Evolutionary conservation across 768 basidiomycete genomes (phyloP).

Genomic region (Tricholoma sp.): DNA sequence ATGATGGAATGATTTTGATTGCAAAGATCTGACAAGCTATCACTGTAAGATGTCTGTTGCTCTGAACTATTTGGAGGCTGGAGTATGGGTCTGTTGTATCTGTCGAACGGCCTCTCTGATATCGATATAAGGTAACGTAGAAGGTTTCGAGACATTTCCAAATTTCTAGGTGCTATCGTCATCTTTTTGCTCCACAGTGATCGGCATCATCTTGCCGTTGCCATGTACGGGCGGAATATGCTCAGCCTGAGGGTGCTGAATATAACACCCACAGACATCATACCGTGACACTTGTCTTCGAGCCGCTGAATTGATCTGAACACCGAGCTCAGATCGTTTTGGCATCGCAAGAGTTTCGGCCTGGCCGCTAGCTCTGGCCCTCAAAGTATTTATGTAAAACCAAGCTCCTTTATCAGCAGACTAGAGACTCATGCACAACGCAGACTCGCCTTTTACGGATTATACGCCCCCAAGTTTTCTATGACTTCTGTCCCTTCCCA

Average conservation of each 20-base stretch:
- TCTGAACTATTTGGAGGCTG: too few species aligned
- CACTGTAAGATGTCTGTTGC: neutral
- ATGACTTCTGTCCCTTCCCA: slow-evolving; percentile 14
- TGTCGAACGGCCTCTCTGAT: neutral
- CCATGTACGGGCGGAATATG: neutral
- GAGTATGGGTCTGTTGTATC: neutral
- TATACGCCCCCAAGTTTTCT: slow-evolving; percentile 5
- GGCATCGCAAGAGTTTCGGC: neutral
- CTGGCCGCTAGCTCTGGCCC: slow-evolving; percentile 17
- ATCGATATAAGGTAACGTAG: too few species aligned
- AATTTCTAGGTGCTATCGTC: neutral
- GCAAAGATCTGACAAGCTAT: too few species aligned
- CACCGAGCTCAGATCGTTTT: neutral
- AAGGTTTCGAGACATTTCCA: neutral
- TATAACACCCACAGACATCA: neutral
- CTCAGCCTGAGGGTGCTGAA: neutral
- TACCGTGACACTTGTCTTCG: neutral
- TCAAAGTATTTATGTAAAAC: slow-evolving; percentile 5
- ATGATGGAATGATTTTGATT: neutral
- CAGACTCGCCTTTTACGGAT: slow-evolving; percentile 7
- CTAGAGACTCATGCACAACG: slow-evolving; percentile 7
- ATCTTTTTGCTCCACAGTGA: neutral
- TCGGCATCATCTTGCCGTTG: slow-evolving; percentile 1
- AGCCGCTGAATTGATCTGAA: neutral
- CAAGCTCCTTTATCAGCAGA: slow-evolving; percentile 6